Evolutionary conservation across 768 basidiomycete genomes (phyloP), one percentile per base, ranked within the genome.

Genomic region (Brasilioporus rufonigricans): DNA sequence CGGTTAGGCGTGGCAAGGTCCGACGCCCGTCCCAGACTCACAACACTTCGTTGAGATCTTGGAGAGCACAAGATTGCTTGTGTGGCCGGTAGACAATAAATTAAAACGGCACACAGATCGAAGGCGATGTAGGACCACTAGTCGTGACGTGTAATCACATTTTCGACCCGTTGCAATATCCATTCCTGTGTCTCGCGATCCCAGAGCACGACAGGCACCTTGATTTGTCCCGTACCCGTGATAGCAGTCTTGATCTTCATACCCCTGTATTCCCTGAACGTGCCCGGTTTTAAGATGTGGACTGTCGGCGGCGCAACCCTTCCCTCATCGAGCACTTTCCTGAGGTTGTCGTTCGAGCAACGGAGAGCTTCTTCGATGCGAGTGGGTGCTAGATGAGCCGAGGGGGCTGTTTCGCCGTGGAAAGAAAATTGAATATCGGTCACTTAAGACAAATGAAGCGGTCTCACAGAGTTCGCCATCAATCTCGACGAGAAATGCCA

Each of bases 201-300:
- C 46, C 56, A 56, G 21, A 65, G 53, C 3, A 65, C 61, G 44
- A 48, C 54, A 4, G 63, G 58, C 6, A 61, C 58, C n/a, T 63
- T 61, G 44, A 64, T 47, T 18, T 65, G 58, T 11, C 61, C 56
- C 0, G 61, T 38, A 18, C 61, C 61, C 3, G 48, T 55, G 24
- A 44, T 45, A 31, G 53, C 23, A 0, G 48, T 38, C 36, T 56
- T 40, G 52, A 58, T 45, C 31, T 52, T 62, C 11, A 44, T 9
- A 9, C 35, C 21, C 21, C 58, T 50, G 21, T 58, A 65, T 29
- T 65, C 61, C 14, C 51, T 48, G 21, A 65, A 65, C 18, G 64
- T 65, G 19, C 64, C 58, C 8, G 43, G 44, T 44, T 51, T 50
- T 16, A 63, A 11, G 36, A 65, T 21, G 21, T 62, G 47, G 16